phyloP scores from a whole-genome alignment of 2,329 filamentous ascomycete genomes.

The Xylariaceae sp. region DNA sequence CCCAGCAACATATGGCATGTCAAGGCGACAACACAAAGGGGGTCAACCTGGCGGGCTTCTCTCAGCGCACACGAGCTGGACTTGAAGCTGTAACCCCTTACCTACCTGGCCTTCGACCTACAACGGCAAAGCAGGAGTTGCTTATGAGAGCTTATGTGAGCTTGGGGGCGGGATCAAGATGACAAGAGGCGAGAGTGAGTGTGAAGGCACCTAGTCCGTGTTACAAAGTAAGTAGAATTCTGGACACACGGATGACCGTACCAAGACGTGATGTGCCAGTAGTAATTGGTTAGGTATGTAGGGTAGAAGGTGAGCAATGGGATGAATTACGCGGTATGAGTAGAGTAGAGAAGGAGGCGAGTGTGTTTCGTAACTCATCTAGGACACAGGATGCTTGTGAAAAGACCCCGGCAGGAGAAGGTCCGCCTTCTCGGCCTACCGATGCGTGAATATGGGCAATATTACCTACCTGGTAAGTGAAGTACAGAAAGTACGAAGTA shows the following conservation, averaged over 20 bases:
- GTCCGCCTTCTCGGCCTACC: neutral
- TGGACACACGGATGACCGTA: neutral
- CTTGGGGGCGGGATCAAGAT: neutral
- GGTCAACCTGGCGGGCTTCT: neutral
- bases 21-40: neutral
- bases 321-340: too few relatives aligned
- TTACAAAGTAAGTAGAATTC: neutral
- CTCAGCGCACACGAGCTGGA: slow-evolving; percentile 7
- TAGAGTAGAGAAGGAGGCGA: too few relatives aligned
- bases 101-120: neutral
- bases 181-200: neutral
- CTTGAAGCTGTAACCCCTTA: neutral
- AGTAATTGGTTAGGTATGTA: too few relatives aligned
- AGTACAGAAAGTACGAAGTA: neutral
- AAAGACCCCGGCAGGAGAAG: neutral
- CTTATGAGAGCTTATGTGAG: neutral
- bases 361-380: neutral
- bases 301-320: too few relatives aligned
- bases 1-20: slow-evolving; percentile 10
- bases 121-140: neutral
- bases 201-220: neutral
- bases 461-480: neutral
- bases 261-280: neutral
- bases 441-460: neutral
- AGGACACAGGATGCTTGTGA: neutral